Conservation (phyloP, 1,284 basidiomycete species). For the Xanthoconium separans region DNA sequence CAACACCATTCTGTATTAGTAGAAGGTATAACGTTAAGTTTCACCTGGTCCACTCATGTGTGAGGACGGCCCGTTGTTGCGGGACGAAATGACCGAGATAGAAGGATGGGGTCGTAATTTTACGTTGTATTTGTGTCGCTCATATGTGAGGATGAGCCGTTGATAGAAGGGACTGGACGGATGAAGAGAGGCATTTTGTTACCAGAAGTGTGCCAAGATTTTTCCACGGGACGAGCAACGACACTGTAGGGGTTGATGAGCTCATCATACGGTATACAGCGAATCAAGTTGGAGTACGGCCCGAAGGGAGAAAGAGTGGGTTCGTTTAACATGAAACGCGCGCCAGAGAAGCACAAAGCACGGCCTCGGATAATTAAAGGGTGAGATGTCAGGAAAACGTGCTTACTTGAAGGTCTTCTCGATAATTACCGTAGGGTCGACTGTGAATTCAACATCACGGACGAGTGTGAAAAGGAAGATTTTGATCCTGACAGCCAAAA, state of each 20-base stretch:
- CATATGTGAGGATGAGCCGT: conserved; percentile 10
- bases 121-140: conserved; percentile 12
- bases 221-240: conserved; percentile 55
- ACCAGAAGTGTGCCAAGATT: conserved; percentile 45
- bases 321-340: conserved; percentile 28
- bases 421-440: conserved; percentile 52
- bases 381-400: conserved; percentile 12
- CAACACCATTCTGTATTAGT: conserved; percentile 9
- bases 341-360: conserved; percentile 13
- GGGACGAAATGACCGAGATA: conserved; percentile 26
- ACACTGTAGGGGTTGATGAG: conserved; percentile 38
- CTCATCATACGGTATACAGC: conserved; percentile 3
- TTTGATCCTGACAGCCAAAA: conserved; percentile 49
- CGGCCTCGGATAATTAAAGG: conserved; percentile 21
- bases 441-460: conserved; percentile 54
- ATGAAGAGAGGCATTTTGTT: conserved; percentile 59
- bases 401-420: conserved; percentile 65
- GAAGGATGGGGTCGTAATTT: conserved; percentile 8
- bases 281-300: conserved; percentile 12
- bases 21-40: conserved; percentile 18
- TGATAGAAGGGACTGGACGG: conserved; percentile 21
- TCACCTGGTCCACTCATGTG: conserved; percentile 6
- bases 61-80: conserved; percentile 10
- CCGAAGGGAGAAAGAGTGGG: background rate
- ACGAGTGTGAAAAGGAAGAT: conserved; percentile 58